Percentiles rank a stretch among this genome's conserved stretches.
Evolutionary conservation across 1,284 basidiomycete species (phyloP).

Genomic region (Ganoderma resinaceum): DNA sequence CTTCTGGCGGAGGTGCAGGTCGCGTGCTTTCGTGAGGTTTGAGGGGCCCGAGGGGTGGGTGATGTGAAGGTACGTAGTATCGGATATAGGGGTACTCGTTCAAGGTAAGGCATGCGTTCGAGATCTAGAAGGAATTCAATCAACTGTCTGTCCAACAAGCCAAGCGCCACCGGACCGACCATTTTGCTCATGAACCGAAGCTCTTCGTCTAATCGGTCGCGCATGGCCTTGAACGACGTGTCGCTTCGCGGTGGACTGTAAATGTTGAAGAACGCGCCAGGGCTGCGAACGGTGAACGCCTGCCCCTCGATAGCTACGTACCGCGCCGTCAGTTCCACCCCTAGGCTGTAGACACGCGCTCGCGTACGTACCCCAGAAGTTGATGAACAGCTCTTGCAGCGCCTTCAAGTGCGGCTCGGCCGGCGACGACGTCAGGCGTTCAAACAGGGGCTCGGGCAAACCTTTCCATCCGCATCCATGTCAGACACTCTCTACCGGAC

Average conservation of each 20-base stretch:
- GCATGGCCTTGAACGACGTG: constrained; percentile 61
- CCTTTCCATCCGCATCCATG: constrained; percentile 47
- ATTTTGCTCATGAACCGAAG: constrained; percentile 76
- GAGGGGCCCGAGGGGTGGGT: constrained; percentile 87
- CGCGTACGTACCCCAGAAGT: constrained; percentile 81
- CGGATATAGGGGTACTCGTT: constrained; percentile 96
- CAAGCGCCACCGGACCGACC: constrained; percentile 46
- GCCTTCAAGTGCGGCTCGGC: constrained; percentile 76
- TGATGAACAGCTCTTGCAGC: constrained; percentile 86
- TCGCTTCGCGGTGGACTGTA: constrained; percentile 84
- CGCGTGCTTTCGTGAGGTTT: constrained; percentile 68
- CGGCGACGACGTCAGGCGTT: constrained; percentile 73
- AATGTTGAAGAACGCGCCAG: constrained; percentile 84
- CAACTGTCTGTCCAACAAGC: not conserved
- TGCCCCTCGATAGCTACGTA: constrained; percentile 81
- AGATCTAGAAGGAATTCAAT: constrained; percentile 59
- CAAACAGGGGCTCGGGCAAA: constrained; percentile 77
- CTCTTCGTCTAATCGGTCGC: constrained; percentile 83
- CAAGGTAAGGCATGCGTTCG: constrained; percentile 90
- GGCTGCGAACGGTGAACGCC: constrained; percentile 80
- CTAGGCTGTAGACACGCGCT: not conserved
- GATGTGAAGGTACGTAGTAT: constrained; percentile 89
- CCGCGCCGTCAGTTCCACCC: not conserved
- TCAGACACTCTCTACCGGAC: constrained; percentile 9
- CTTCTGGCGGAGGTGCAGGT: constrained; percentile 67